phyloP scores from a whole-genome alignment of 371 early-diverging fungal species.

The Coemansia sp. region DNA sequence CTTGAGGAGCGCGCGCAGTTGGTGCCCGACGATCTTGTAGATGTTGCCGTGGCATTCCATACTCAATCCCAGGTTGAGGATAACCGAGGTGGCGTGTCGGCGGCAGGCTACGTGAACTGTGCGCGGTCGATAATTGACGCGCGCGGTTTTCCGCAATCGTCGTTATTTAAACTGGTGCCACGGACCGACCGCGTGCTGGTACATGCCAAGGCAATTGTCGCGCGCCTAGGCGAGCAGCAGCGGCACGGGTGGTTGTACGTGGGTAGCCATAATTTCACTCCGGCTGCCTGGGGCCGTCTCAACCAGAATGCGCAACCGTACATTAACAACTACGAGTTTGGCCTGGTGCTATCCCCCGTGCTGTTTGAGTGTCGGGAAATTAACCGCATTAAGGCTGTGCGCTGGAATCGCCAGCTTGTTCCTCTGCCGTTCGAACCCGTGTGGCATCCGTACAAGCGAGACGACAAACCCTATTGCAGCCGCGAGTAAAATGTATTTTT shows the following conservation, averaged over 20 bases:
- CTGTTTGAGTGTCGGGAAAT: neutral
- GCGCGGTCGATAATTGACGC: neutral
- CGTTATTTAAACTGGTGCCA: neutral
- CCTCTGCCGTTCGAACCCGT: slow-evolving; percentile 17
- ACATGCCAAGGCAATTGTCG: slow-evolving; percentile 34
- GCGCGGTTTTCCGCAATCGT: slow-evolving; percentile 3
- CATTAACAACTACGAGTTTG: slow-evolving; percentile 42
- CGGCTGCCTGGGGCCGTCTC: slow-evolving; percentile 35
- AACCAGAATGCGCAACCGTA: neutral
- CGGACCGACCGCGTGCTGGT: slow-evolving; percentile 7
- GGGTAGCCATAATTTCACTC: slow-evolving; percentile 40
- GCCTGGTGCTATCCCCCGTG: slow-evolving; percentile 15
- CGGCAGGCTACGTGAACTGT: neutral
- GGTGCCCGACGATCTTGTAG: slow-evolving; percentile 13
- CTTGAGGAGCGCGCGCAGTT: neutral
- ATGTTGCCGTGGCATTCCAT: slow-evolving; percentile 29
- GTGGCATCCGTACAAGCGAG: slow-evolving; percentile 21
- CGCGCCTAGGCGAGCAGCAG: slow-evolving; percentile 18
- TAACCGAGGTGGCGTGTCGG: slow-evolving; percentile 8
- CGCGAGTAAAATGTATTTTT: too few species aligned
- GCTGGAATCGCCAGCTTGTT: slow-evolving; percentile 6
- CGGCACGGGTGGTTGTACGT: slow-evolving; percentile 24
- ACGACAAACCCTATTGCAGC: slow-evolving; percentile 22
- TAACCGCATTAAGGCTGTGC: neutral
- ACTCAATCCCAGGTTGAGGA: slow-evolving; percentile 11